Percentiles rank a stretch among this genome's conserved stretches.
phyloP scores from a whole-genome alignment of 2,329 filamentous ascomycete species.

The Dactylellina cionopaga region DNA sequence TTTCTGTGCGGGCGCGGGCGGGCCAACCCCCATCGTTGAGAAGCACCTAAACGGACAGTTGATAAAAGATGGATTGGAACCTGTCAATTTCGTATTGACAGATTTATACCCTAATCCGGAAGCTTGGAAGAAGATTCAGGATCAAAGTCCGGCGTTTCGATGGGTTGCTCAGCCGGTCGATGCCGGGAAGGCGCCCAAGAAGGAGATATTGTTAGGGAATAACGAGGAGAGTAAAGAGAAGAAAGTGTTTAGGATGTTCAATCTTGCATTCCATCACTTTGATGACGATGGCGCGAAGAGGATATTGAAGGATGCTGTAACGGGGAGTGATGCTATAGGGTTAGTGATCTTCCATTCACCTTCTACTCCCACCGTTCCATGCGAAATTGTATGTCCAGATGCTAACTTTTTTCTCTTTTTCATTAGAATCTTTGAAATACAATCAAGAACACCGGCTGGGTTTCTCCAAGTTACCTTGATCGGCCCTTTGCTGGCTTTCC shows the following conservation, averaged over 20 bases:
- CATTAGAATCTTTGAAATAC: constrained; percentile 75
- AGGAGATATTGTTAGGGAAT: constrained; percentile 59
- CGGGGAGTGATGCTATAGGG: constrained; percentile 74
- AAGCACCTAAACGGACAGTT: constrained; percentile 66
- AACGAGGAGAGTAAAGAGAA: constrained; percentile 60
- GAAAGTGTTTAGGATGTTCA: constrained; percentile 75
- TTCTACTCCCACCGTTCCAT: neutral
- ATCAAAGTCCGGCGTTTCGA: constrained; percentile 65
- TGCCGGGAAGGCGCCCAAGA: constrained; percentile 69
- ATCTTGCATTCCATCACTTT: constrained; percentile 81
- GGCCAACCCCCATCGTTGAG: constrained; percentile 74
- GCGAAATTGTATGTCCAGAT: neutral
- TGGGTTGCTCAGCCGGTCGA: constrained; percentile 73
- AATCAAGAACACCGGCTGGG: constrained; percentile 70
- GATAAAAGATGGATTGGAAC: constrained; percentile 49
- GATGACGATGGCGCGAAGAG: constrained; percentile 70
- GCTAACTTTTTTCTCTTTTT: neutral
- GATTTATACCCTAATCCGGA: constrained; percentile 73
- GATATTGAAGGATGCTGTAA: constrained; percentile 72
- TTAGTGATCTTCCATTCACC: constrained; percentile 57
- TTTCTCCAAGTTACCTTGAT: constrained; percentile 67
- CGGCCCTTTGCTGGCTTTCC: constrained; percentile 65
- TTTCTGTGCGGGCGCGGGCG: constrained; percentile 79
- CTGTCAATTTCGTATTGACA: constrained; percentile 71
- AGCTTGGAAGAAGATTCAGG: constrained; percentile 68